Evolutionary conservation across 371 early-diverging fungal genomes (phyloP), one percentile per base, ranked within the genome.

Genomic region (Saksenaea oblongispora): DNA sequence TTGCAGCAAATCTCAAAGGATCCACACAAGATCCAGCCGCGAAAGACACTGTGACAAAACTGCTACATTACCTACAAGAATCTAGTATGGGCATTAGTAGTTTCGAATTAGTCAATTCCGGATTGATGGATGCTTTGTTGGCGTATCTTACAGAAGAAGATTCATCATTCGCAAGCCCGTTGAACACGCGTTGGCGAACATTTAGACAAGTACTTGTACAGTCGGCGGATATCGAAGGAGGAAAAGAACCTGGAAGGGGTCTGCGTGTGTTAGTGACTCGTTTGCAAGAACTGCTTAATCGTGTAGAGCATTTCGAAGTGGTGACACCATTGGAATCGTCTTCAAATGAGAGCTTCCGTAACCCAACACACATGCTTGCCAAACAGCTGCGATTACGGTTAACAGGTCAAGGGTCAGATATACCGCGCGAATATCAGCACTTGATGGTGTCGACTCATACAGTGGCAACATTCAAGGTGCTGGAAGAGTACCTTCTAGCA

Each of bases 401-500:
- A 11, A 75, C 83, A 0, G 86, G 87, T 0, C 77, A 80, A 28
- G 81, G 84, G 0, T 66, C 67, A 0, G 82, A 85, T 42, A 85
- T 87, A 3, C 89, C 91, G 3, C 59, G 65, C 17, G 76, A 69
- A 42, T 87, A 80, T 55, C 79, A 83, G 42, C 81, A 84, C 56
- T 41, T 87, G 34, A 79, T 91, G 34, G 89, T 95, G 2, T 89
- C 91, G 5, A 89, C 94, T 13, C 94, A 95, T 74, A 94, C 95
- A 5, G 84, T 94, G 4, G 92, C 93, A 3, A 89, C 93, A 0
- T 91, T 93, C 72, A 80, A 87, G 44, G 87, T 87, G 1, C 64
- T 95, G 8, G 94, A 94, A 64, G 91, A 92, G 17, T 94, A 88
- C 61, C 69, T 94, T 28, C 82, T 87, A 26, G 76, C 85, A 1